Percentiles rank a stretch among this genome's conserved stretches.
phyloP scores from a whole-genome alignment of 371 early-diverging fungal species.

The Lichtheimia corymbifera region DNA sequence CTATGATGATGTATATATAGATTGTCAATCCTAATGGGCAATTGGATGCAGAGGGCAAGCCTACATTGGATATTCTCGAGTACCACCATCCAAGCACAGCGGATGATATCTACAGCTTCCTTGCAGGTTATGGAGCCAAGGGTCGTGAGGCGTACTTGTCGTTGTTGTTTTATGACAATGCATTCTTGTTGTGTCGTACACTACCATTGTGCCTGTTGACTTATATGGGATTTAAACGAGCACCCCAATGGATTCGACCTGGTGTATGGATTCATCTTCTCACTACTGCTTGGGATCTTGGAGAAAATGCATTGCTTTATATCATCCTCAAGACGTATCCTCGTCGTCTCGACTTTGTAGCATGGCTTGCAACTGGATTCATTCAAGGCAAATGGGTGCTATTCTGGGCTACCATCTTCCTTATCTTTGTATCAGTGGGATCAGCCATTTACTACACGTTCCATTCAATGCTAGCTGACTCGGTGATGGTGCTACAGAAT shows the following conservation, averaged over 20 bases:
- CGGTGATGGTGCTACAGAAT: constrained; percentile 38
- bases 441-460: constrained; percentile 45
- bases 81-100: constrained; percentile 36
- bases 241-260: constrained; percentile 32
- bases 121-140: constrained; percentile 39
- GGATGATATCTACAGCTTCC: constrained; percentile 29
- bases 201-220: constrained; percentile 35
- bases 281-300: constrained; percentile 28
- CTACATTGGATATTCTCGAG: constrained; percentile 46
- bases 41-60: constrained; percentile 27
- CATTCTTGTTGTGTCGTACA: constrained; percentile 38
- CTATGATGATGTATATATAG: constrained; percentile 12
- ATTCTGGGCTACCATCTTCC: constrained; percentile 27
- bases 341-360: constrained; percentile 23
- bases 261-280: constrained; percentile 45
- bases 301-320: constrained; percentile 32
- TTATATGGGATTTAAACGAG: constrained; percentile 33
- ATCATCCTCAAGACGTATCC: constrained; percentile 35
- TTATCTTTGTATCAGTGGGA: constrained; percentile 28
- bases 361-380: constrained; percentile 20
- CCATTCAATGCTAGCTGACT: constrained; percentile 42
- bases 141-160: constrained; percentile 45
- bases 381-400: constrained; percentile 40
- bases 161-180: constrained; percentile 34
- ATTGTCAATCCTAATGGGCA: constrained; percentile 41